Evolutionary conservation across 441 rosid genomes (phyloP), one percentile per base, ranked within the genome.

Genomic region (Arabidopsis lyrata): DNA sequence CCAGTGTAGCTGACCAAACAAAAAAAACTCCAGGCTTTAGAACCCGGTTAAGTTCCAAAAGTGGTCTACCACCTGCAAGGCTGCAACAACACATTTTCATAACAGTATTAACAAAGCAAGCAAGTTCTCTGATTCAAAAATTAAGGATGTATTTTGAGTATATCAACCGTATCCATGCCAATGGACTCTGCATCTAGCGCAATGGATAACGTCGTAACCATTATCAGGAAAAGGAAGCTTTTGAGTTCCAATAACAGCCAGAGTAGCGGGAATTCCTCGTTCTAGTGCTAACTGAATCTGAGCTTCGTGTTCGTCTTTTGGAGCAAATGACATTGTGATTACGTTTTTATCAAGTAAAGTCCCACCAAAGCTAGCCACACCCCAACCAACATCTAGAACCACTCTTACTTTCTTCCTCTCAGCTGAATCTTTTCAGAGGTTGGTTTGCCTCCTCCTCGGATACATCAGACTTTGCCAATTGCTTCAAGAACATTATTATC

Each of bases 231-330:
- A 95, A 9, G 88, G 75, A 73, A 95, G 82, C 85, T 80, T 84
- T 72, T 86, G 89, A n/a, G 99, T 90, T 68, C 94, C 96, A 53
- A 95, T 90, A 48, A 89, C 97, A 36, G 97, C 84, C 11, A 90
- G 87, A 5, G 81, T 88, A 54, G 97, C 97, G 5, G 97, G 97
- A 42, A 95, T 87, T 57, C 97, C 97, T 55, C 97, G 87, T 76
- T 95, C 99, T 10, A 95, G 74, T 66, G 97, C 97, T 74, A 95
- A 92, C 78, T 95, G 96, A 74, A 95, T 92, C 85, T 92, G 99
- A 80, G 97, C 96, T 80, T 95, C 96, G 38, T 95, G 99, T 74
- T 92, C 97, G 80, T 92, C 99, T 82, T 95, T 95, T 3, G 99
- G 97, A 63, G 97, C 99, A 77, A 95, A 80, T n/a, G 99, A 95